Percentiles rank a stretch among this genome's conserved stretches.
Conservation (phyloP, 1,139 yeast genomes). For the Lodderomyces parapsilosis region DNA sequence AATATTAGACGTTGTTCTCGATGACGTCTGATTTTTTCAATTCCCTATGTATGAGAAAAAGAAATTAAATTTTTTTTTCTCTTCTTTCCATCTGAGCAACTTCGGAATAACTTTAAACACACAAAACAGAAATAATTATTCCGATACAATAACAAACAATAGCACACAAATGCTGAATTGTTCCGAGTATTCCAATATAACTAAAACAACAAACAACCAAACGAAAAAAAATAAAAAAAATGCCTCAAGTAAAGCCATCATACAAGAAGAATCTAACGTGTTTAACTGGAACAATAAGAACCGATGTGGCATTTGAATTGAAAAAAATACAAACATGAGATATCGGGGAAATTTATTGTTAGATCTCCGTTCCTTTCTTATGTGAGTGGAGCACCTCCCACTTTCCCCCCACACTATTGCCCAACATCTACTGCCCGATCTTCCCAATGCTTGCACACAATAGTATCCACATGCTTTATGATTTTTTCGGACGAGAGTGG, state of each 20-base stretch:
- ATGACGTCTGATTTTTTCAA: no score
- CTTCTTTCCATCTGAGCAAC: no score
- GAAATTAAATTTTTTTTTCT: background rate
- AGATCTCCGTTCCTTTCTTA: background rate
- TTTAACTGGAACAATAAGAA: background rate
- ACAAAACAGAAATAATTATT: background rate
- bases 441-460: background rate
- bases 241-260: conserved; percentile 1
- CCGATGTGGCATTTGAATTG: background rate
- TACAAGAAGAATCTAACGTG: background rate
- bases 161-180: no score
- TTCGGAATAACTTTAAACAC: background rate
- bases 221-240: no score
- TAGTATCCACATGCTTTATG: background rate
- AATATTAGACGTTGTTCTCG: no score
- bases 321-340: background rate
- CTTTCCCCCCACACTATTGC: background rate
- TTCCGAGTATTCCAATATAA: no score
- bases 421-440: background rate
- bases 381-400: background rate
- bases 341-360: background rate
- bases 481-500: background rate
- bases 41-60: no score
- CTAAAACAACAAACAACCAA: no score
- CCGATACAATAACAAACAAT: conserved; percentile 1